A percentile compares a stretch with the other conserved stretches of the same genome.
phyloP scores from a whole-genome alignment of 805 yeast genomes.

The Pichia pseudocactophila region DNA sequence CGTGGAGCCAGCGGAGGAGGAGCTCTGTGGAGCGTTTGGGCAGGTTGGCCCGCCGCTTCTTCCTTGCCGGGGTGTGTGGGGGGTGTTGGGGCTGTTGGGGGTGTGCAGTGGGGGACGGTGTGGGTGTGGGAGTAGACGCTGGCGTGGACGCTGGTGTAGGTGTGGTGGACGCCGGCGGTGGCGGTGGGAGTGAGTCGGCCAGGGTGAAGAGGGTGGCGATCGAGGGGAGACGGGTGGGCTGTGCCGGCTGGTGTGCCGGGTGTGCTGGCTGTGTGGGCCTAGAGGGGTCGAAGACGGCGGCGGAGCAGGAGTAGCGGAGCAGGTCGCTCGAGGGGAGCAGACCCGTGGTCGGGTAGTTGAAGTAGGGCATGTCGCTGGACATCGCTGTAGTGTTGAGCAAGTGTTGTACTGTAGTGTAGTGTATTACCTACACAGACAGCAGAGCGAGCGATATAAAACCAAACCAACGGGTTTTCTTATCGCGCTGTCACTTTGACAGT shows the following conservation, averaged over 20 bases:
- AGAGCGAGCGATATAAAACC: no score
- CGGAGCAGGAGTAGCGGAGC: constrained; percentile 11
- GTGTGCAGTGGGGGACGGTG: neutral
- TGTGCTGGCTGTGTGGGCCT: no score
- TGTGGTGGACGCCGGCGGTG: neutral
- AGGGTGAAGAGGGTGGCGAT: constrained; percentile 2
- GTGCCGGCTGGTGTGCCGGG: neutral
- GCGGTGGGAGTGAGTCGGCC: neutral
- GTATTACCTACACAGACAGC: no score
- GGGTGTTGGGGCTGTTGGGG: neutral
- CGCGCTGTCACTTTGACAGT: no score
- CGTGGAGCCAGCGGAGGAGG: constrained; percentile 45
- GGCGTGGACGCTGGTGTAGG: neutral
- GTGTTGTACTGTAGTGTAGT: no score
- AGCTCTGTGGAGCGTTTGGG: constrained; percentile 53
- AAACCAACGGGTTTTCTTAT: no score
- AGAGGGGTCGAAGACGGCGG: neutral
- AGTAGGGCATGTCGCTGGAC: neutral
- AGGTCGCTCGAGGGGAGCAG: constrained; percentile 10
- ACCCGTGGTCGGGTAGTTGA: neutral
- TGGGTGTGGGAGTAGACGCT: neutral
- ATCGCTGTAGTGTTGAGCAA: no score
- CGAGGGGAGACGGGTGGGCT: constrained; percentile 4
- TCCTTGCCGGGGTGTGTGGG: constrained; percentile 16
- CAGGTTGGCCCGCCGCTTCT: constrained; percentile 41